Evolutionary conservation across 352 stramenopile species (phyloP), one percentile per base, ranked within the genome.

Genomic region (Phytopythium kandeliae): DNA sequence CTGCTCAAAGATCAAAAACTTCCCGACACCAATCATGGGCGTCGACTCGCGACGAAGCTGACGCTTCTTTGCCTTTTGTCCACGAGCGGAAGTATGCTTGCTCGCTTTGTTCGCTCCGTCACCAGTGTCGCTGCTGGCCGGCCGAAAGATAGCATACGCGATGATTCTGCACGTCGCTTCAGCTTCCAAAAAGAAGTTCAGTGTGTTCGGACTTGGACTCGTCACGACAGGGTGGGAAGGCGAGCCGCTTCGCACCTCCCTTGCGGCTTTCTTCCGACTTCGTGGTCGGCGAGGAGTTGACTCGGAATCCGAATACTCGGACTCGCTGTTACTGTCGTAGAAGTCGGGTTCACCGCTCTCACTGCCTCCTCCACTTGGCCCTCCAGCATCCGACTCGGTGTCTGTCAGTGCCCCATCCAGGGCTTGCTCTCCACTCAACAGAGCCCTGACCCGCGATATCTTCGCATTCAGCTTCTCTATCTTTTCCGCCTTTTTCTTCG

Each of bases 401-500:
- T 78, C 67, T 44, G 51, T 67, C 8, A 51, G 28, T 5, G 52
- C 19, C 25, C 88, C 79, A 55, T 71, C 78, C 33, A 69, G 65
- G 15, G 86, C 50, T 53, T 89, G 67, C 49, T 95, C 85, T 30
- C 85, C 85, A 31, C 68, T 89, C 9, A 95, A 46, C 19, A 94
- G 63, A 24, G 85, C 83, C 59, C 78, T 89, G 5, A 92, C 75
- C 22, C 85, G 69, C 19, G 56, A 76, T 36, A 96, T 96, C 38
- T 96, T 96, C 3, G 62, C 55, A 43, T 94, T 90, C 16, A 96
- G 47, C 46, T 90, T 92, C 35, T 67, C 63, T 38, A 96, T 96
- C 55, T 96, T 96, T 41, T 96, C 85, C 3, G 69, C 57, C 49
- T 96, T 96, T 57, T 96, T 96, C 64, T 96, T 96, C 15, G 85